These are phyloP conservation scores for Solanum arcanum DNA, from an alignment of 257 asterid genomes.

Conservation along the genomic window DNA sequence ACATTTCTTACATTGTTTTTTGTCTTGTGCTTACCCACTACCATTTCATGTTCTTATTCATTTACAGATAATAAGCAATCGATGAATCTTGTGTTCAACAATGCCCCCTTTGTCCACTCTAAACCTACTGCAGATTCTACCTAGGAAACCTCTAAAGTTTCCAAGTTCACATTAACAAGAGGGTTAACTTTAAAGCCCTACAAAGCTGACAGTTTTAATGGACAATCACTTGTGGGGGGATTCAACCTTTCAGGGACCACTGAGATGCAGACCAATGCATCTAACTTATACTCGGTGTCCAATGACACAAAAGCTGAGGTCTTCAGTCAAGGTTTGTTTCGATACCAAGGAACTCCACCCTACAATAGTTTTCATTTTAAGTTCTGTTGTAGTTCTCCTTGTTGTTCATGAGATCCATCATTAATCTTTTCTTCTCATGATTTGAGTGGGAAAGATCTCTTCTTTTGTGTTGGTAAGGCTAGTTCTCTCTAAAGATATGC, in stretches of 20 bases:
- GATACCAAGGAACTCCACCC: not conserved
- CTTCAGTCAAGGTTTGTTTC: constrained; percentile 42
- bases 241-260: constrained; percentile 30
- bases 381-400: not conserved
- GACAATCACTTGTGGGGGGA: constrained; percentile 1
- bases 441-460: not conserved
- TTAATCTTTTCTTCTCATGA: not conserved
- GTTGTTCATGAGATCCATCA: not conserved
- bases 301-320: constrained; percentile 31
- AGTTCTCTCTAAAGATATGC: not conserved
- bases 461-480: not conserved
- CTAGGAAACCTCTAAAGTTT: constrained; percentile 30
- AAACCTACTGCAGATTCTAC: constrained; percentile 23
- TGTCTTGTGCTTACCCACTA: not conserved
- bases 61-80: constrained; percentile 49
- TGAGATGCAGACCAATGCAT: constrained; percentile 15
- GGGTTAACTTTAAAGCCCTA: constrained; percentile 26
- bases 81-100: constrained; percentile 44
- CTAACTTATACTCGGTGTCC: constrained; percentile 28
- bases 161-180: constrained; percentile 61
- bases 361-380: not conserved
- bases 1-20: not conserved
- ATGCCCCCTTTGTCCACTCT: constrained; percentile 18
- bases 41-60: not conserved
- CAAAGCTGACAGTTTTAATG: constrained; percentile 23